Conservation (phyloP, 2,329 filamentous ascomycete species). For the Claviceps maximensis region DNA sequence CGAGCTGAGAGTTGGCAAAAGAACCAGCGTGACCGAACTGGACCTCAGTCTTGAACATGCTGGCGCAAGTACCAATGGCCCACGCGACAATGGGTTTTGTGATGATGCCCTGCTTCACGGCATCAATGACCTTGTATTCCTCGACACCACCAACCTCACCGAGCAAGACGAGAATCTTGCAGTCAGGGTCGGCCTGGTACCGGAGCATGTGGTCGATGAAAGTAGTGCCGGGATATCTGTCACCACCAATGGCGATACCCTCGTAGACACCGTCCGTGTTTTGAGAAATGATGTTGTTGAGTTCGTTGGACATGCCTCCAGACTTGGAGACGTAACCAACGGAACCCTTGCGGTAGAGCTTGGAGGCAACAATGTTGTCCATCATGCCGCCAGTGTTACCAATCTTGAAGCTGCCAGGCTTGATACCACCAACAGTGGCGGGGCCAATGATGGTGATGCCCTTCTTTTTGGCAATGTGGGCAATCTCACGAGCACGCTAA, state of each 20-base stretch:
- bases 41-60: constrained; percentile 99
- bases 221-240: constrained; percentile 95
- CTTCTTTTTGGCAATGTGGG: constrained; percentile 95
- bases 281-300: constrained; percentile 98
- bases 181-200: constrained; percentile 91
- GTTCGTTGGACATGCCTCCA: constrained; percentile 99
- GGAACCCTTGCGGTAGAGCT: constrained; percentile 98
- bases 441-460: constrained; percentile 97
- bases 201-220: constrained; percentile 98
- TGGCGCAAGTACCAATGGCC: constrained; percentile 98
- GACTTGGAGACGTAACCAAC: constrained; percentile 99
- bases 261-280: constrained; percentile 97
- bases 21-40: constrained; percentile 98
- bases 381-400: constrained; percentile 99
- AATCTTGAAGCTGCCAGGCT: constrained; percentile 98
- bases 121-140: constrained; percentile 98
- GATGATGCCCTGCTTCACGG: constrained; percentile 84
- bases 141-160: constrained; percentile 99
- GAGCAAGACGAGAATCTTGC: constrained; percentile 92
- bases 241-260: constrained; percentile 98
- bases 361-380: constrained; percentile 99
- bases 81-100: constrained; percentile 98
- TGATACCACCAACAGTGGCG: constrained; percentile 97
- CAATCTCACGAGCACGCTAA: constrained; percentile 91
- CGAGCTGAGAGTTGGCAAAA: constrained; percentile 97